Evolutionary conservation across 2,329 filamentous ascomycete genomes (phyloP), one percentile per base, ranked within the genome.

Genomic region (Sarocladium oryzae): DNA sequence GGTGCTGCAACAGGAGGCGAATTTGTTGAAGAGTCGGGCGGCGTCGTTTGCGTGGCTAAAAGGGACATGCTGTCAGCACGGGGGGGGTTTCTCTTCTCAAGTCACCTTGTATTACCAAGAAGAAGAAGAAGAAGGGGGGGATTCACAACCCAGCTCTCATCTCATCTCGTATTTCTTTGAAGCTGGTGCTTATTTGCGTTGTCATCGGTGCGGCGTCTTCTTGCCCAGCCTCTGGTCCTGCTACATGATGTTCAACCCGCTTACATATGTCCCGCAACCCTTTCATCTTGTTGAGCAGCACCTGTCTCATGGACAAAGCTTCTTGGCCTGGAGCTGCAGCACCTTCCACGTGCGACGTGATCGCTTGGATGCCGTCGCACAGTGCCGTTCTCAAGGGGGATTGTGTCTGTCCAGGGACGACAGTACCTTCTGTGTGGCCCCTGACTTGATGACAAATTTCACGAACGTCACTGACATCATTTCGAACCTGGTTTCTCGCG

Each of bases 1-100:
- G 43, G 11, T 33, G 15, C 33, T 48, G 26, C 43, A 48, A 26
- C 43, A 48, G 6, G 43, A 48, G n/a, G 43, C 28, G 16, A 33
- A 48, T 15, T 33, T 48, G 18, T 48, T 48, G 43, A 9, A 30
- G 5, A 48, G 43, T 26, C 43, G 24, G 4, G 43, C 43, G 10
- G 43, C 43, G 9, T 48, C 5, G 43, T 48, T 48, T 11, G 43
- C 16, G 9, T 48, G 43, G 6, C 43, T 48, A n/a, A 11, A 13
- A 28, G 23, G 4, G n/a, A n/a, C n/a, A n/a, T n/a, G n/a, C n/a
- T n/a, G n/a, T n/a, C n/a, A n/a, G n/a, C n/a, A n/a, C n/a, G n/a
- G n/a, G n/a, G n/a, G n/a, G n/a, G n/a, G n/a, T n/a, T n/a, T n/a
- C n/a, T n/a, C n/a, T n/a, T n/a, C n/a, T n/a, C n/a, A 20, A 21